phyloP scores from a whole-genome alignment of 768 basidiomycete genomes.

The Rhodotorula taiwanensis region DNA sequence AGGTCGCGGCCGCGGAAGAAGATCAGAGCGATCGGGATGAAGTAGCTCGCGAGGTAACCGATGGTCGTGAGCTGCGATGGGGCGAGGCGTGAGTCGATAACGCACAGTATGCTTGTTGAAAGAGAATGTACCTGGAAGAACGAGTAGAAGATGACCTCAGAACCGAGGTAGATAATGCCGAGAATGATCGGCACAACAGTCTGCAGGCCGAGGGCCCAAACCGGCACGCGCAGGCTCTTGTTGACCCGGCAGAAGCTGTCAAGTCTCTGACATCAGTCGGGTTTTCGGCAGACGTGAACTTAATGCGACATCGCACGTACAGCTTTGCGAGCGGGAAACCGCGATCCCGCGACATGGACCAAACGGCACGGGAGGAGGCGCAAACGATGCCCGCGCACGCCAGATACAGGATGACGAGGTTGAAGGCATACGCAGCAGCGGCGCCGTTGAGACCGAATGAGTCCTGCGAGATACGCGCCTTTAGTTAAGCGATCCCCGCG shows the following conservation, averaged over 20 bases:
- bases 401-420: slow-evolving; percentile 16
- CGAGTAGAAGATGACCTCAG: slow-evolving; percentile 14
- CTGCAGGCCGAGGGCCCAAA: slow-evolving; percentile 16
- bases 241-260: slow-evolving; percentile 11
- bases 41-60: slow-evolving; percentile 14
- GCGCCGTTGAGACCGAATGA: slow-evolving; percentile 13
- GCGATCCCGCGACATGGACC: slow-evolving; percentile 21
- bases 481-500: neutral
- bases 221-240: slow-evolving; percentile 5
- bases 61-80: neutral
- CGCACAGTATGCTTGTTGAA: no score
- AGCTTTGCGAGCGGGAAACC: slow-evolving; percentile 5
- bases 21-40: slow-evolving; percentile 26
- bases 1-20: slow-evolving; percentile 27
- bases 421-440: slow-evolving; percentile 15
- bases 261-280: no score
- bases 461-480: neutral
- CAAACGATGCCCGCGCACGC: slow-evolving; percentile 26
- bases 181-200: slow-evolving; percentile 10
- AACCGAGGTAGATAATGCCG: slow-evolving; percentile 26
- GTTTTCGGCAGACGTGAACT: neutral
- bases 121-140: slow-evolving; percentile 15
- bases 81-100: neutral
- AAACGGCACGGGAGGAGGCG: slow-evolving; percentile 19
- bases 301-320: neutral